Percentiles rank a stretch among this genome's conserved stretches.
Evolutionary conservation across 2,329 filamentous ascomycete species (phyloP).

Genomic region (Dactylellina parvicollis): DNA sequence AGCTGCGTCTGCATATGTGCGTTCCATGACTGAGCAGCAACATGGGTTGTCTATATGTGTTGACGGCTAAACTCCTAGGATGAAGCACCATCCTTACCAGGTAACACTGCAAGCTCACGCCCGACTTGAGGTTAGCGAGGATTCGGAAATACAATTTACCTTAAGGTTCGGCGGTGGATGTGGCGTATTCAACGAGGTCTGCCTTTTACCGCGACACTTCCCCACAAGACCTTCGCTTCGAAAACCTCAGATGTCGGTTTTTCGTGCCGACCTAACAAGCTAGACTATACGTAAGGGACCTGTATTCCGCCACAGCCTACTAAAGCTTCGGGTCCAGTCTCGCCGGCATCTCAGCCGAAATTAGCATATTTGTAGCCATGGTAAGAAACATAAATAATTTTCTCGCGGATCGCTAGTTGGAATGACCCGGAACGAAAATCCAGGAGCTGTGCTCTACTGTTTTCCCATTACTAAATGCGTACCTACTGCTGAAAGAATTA

Average conservation of each 20-base stretch:
- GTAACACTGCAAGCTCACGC: conserved; percentile 22
- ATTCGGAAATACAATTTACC: conserved; percentile 48
- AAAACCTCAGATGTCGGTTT: background rate
- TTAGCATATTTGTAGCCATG: conserved; percentile 23
- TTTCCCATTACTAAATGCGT: no score
- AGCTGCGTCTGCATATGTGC: background rate
- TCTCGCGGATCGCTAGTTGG: background rate
- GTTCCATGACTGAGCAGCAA: background rate
- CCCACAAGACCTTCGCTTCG: conserved; percentile 42
- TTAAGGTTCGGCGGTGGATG: conserved; percentile 42
- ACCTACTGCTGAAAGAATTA: no score
- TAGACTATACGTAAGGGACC: conserved; percentile 18
- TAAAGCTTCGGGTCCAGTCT: conserved; percentile 49
- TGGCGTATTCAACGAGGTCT: conserved; percentile 33
- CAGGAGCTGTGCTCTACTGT: no score
- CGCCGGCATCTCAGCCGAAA: conserved; percentile 30
- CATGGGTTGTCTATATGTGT: conserved; percentile 21
- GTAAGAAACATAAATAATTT: background rate
- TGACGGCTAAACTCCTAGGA: conserved; percentile 44
- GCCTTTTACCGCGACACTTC: conserved; percentile 3
- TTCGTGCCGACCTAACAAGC: conserved; percentile 11
- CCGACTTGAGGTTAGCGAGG: background rate
- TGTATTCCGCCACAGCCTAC: conserved; percentile 32
- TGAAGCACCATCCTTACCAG: conserved; percentile 29
- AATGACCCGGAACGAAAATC: background rate